Evolutionary conservation across 371 early-diverging fungal species (phyloP).

Genomic region (Actinomucor elegans): DNA sequence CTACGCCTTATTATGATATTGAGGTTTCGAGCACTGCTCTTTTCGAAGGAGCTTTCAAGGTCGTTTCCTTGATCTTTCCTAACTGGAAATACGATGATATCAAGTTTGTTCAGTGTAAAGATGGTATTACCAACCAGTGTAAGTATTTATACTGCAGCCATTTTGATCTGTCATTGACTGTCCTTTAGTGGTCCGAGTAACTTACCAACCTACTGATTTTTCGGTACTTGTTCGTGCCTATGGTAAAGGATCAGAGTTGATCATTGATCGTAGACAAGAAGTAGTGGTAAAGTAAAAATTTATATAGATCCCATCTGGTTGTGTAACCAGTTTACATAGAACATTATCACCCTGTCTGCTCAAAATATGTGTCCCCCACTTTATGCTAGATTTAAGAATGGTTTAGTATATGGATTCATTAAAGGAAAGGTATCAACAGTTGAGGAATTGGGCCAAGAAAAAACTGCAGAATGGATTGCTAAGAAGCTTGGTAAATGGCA

Average conservation of each 20-base stretch:
- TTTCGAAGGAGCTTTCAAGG: conserved; percentile 64
- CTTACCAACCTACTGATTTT: conserved; percentile 58
- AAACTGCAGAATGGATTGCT: conserved; percentile 79
- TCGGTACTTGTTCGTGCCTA: conserved; percentile 87
- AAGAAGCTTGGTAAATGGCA: conserved; percentile 82
- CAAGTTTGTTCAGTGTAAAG: conserved; percentile 75
- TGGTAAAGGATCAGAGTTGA: conserved; percentile 80
- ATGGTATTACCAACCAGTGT: conserved; percentile 93
- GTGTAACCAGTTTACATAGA: conserved; percentile 50
- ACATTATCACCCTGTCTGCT: conserved; percentile 73
- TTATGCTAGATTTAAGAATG: conserved; percentile 86
- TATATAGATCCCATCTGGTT: neutral
- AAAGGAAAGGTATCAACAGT: conserved; percentile 71
- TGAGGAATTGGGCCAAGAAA: conserved; percentile 70
- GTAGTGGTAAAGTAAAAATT: conserved; percentile 60
- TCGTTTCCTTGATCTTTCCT: conserved; percentile 68
- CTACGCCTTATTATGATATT: conserved; percentile 55
- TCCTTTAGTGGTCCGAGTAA: conserved; percentile 71
- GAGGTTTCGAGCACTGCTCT: conserved; percentile 55
- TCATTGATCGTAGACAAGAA: conserved; percentile 91
- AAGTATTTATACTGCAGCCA: conserved; percentile 24
- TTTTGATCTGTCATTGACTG: neutral
- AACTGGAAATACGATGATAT: conserved; percentile 70
- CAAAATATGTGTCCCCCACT: conserved; percentile 78
- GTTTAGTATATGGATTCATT: conserved; percentile 89